Evolutionary conservation across 352 stramenopile genomes (phyloP), one percentile per base, ranked within the genome.

Genomic region (Pythium myriotylum): DNA sequence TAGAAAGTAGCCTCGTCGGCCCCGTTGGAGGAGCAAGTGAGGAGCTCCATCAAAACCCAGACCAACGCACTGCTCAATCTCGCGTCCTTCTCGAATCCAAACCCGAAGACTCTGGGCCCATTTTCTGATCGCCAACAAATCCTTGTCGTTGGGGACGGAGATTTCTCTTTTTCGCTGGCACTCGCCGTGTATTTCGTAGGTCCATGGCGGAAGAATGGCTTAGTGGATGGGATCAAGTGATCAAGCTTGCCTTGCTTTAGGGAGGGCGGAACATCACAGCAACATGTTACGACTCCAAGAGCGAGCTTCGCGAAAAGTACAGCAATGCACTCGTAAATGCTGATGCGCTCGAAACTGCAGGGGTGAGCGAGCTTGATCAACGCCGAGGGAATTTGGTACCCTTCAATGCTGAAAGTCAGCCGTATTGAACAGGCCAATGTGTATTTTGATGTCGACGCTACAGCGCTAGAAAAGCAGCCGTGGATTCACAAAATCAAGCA

Each of bases 91-190:
- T 91, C 83, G 24, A 94, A 94, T 54, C 85, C 87, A 2, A 96
- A 96, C 68, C 87, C 87, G 26, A 92, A 91, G 68, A 81, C 70
- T 39, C 65, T 92, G 37, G 87, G 87, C 2, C 79, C 80, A 2
- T 93, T 92, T 57, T 83, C 76, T 35, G 83, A 92, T 67, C 73
- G 76, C 12, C 81, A 92, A 39, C 78, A 73, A 42, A 90, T 93
- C 41, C 74, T 96, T 29, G 71, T 94, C 13, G 80, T 96, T 16
- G 87, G 87, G n/a, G 87, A 96, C 26, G 87, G 87, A 23, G 84
- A 94, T 61, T 87, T 96, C 23, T 94, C 84, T 19, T 94, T 96
- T 61, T 86, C 87, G 20, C 62, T 92, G 17, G 72, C 85, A 13
- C 66, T 96, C 14, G 77, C 85, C 2, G 77, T 91, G 56, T 89